A percentile compares a stretch with the other conserved stretches of the same genome.
Evolutionary conservation across 805 yeast species (phyloP).

Genomic region (Ogataea chonburiensis): DNA sequence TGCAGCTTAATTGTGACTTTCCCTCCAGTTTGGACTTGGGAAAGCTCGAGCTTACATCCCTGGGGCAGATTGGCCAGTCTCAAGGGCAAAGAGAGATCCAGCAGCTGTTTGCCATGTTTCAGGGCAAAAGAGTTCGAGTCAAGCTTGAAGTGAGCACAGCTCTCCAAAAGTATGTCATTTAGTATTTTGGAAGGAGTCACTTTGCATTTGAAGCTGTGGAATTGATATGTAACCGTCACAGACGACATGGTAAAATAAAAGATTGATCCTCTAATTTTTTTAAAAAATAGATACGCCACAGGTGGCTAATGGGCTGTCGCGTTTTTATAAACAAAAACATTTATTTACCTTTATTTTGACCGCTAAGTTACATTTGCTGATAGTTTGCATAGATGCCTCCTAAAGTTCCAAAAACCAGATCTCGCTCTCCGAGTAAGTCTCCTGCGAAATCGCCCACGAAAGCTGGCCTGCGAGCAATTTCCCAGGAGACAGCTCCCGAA

Average conservation of each 20-base stretch:
- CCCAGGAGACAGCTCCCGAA: constrained; percentile 7
- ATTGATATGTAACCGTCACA: constrained; percentile 36
- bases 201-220: constrained; percentile 34
- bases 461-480: constrained; percentile 2
- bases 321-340: constrained; percentile 11
- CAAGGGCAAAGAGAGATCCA: constrained; percentile 42
- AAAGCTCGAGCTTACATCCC: constrained; percentile 42
- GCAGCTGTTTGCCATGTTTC: constrained; percentile 32
- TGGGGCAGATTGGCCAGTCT: constrained; percentile 43
- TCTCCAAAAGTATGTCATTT: constrained; percentile 36
- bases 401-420: constrained; percentile 5
- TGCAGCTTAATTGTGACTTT: constrained; percentile 27
- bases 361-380: constrained; percentile 4
- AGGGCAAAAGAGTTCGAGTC: constrained; percentile 15
- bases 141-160: constrained; percentile 40
- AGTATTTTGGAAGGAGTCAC: constrained; percentile 37
- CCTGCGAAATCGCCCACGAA: constrained; percentile 11
- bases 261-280: too few relatives aligned
- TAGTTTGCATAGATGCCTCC: constrained; percentile 7
- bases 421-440: constrained; percentile 17
- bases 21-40: constrained; percentile 6
- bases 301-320: constrained; percentile 9
- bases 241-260: constrained; percentile 35
- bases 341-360: constrained; percentile 9
- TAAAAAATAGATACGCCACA: constrained; percentile 11